A percentile compares a stretch with the other conserved stretches of the same genome.
Evolutionary conservation across 768 basidiomycete genomes (phyloP).

Genomic region (Hypholoma sublateritium): DNA sequence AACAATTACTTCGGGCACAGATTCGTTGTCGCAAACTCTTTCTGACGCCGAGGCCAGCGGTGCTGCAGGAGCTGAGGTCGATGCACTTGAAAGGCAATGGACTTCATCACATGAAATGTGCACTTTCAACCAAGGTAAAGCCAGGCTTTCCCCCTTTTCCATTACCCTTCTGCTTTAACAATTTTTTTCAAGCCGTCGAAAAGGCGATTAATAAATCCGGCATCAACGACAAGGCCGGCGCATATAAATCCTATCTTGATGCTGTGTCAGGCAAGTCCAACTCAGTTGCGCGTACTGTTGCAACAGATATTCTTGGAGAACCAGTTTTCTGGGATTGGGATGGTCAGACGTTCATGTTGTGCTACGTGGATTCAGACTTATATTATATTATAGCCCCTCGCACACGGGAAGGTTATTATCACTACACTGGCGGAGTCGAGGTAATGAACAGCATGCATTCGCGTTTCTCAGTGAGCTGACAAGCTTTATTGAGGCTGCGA

Average conservation of each 20-base stretch:
- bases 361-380: background rate
- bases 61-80: slow-evolving; percentile 65
- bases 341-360: slow-evolving; percentile 41
- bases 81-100: slow-evolving; percentile 77
- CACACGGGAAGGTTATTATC: slow-evolving; percentile 90
- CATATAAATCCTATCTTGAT: slow-evolving; percentile 57
- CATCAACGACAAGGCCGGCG: slow-evolving; percentile 52
- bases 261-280: slow-evolving; percentile 69
- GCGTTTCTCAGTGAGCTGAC: background rate
- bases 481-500: slow-evolving; percentile 52
- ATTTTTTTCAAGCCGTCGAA: slow-evolving; percentile 49
- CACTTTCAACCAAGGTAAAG: slow-evolving; percentile 85
- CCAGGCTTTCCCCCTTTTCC: background rate
- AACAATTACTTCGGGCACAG: slow-evolving; percentile 45
- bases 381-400: slow-evolving; percentile 58
- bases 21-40: slow-evolving; percentile 68
- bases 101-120: slow-evolving; percentile 62
- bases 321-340: slow-evolving; percentile 90
- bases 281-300: slow-evolving; percentile 66
- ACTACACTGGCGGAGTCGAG: slow-evolving; percentile 79
- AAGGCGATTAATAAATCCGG: slow-evolving; percentile 51
- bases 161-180: background rate
- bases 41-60: slow-evolving; percentile 66
- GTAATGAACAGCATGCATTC: slow-evolving; percentile 26
- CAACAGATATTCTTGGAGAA: slow-evolving; percentile 70